phyloP scores from a whole-genome alignment of 192 early-diverging fungal genomes.

The Linnemannia exigua region DNA sequence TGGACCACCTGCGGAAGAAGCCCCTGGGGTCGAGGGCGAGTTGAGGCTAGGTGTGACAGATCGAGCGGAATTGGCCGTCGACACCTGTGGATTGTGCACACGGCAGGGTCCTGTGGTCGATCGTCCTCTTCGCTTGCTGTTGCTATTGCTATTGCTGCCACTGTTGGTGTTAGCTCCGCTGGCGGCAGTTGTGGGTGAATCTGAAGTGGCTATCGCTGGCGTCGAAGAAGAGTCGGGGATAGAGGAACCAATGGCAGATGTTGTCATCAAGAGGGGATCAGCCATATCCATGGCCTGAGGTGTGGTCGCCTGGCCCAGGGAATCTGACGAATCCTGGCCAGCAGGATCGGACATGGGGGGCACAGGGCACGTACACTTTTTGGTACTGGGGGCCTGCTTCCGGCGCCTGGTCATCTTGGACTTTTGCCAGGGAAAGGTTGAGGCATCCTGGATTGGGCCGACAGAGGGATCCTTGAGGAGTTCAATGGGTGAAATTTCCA shows the following conservation, averaged over 20 bases:
- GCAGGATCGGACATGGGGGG: slow-evolving; percentile 33
- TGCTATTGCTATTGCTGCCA: not conserved
- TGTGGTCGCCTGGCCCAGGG: not conserved
- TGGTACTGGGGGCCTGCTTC: slow-evolving; percentile 30
- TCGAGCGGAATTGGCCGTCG: slow-evolving; percentile 23
- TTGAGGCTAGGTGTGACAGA: slow-evolving; percentile 25
- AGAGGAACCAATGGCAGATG: slow-evolving; percentile 2
- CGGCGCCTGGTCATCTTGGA: slow-evolving; percentile 44
- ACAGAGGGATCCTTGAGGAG: slow-evolving; percentile 37
- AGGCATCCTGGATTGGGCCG: slow-evolving; percentile 36
- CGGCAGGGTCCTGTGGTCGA: slow-evolving; percentile 47
- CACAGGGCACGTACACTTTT: slow-evolving; percentile 43
- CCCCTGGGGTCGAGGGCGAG: slow-evolving; percentile 5
- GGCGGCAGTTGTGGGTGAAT: not conserved
- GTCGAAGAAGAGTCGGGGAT: not conserved
- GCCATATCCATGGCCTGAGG: not conserved
- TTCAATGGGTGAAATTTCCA: slow-evolving; percentile 35
- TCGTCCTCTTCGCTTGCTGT: slow-evolving; percentile 26
- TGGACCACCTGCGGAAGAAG: not conserved
- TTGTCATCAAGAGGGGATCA: not conserved
- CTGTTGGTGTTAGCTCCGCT: not conserved
- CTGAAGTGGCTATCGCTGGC: not conserved
- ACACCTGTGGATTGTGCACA: slow-evolving; percentile 35
- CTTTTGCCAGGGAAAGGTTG: slow-evolving; percentile 52
- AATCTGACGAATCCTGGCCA: slow-evolving; percentile 38